phyloP scores from a whole-genome alignment of 1,284 basidiomycete species.

The Cryptococcus sp. region DNA sequence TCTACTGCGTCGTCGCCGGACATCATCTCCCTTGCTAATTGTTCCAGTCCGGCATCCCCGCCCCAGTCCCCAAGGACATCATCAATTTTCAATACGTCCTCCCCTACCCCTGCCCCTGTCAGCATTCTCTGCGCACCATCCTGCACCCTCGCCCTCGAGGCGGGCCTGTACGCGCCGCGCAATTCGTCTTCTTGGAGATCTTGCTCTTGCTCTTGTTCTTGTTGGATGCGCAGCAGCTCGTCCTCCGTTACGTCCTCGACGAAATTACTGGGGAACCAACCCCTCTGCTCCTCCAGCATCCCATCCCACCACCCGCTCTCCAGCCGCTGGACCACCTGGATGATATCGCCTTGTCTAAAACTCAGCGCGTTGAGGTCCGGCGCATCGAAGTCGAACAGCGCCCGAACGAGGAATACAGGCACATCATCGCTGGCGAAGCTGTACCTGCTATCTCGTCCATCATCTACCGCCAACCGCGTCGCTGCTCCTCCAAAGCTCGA shows the following conservation, averaged over 20 bases:
- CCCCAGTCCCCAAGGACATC: constrained; percentile 34
- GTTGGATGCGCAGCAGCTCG: constrained; percentile 1
- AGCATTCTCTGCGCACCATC: neutral
- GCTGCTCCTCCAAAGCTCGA: constrained; percentile 9
- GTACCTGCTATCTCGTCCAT: neutral
- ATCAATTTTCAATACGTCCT: constrained; percentile 33
- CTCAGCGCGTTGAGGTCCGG: constrained; percentile 83
- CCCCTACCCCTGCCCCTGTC: constrained; percentile 1
- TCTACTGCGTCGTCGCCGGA: constrained; percentile 13
- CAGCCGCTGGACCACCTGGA: constrained; percentile 88
- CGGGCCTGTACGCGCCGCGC: no score
- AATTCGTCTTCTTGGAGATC: no score
- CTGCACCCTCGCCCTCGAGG: neutral
- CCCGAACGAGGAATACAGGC: constrained; percentile 74
- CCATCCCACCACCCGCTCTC: constrained; percentile 99
- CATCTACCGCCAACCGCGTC: constrained; percentile 9
- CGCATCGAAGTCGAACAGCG: constrained; percentile 90
- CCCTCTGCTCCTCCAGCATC: constrained; percentile 79
- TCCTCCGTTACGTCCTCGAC: constrained; percentile 64
- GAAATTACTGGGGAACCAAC: constrained; percentile 99
- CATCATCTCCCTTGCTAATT: constrained; percentile 46
- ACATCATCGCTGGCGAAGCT: constrained; percentile 2
- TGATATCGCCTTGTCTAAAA: constrained; percentile 83
- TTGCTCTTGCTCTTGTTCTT: constrained; percentile 2
- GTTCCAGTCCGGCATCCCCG: constrained; percentile 30